These are phyloP conservation scores for Chlorella sp. DNA, from an alignment of 139 green algal genomes.

Conservation along the genomic window DNA sequence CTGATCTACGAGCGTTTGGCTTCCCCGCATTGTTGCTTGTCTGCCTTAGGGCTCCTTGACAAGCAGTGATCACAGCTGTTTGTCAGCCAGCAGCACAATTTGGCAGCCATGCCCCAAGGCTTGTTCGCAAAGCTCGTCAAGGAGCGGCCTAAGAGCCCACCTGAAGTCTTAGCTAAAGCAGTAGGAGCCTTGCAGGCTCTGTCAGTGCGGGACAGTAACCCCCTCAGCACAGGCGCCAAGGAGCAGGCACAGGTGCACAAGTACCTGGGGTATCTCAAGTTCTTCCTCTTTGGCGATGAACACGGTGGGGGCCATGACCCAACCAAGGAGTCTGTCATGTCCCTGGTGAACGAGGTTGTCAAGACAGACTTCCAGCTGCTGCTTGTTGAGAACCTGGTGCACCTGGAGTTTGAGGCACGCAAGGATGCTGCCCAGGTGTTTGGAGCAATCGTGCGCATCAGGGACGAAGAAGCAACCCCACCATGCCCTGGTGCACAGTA, in stretches of 20 bases:
- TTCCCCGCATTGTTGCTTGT: too few species aligned
- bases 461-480: slow-evolving; percentile 39
- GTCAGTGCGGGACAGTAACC: slow-evolving; percentile 4
- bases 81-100: too few species aligned
- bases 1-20: too few species aligned
- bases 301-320: slow-evolving; percentile 52
- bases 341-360: slow-evolving; percentile 44
- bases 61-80: too few species aligned
- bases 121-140: too few species aligned
- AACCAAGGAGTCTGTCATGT: slow-evolving; percentile 53
- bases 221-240: slow-evolving; percentile 12
- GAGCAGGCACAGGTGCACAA: slow-evolving; percentile 26
- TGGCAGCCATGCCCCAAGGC: too few species aligned
- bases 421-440: slow-evolving; percentile 77
- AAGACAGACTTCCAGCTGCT: slow-evolving; percentile 43
- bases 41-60: too few species aligned
- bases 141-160: not conserved
- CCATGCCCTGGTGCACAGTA: slow-evolving; percentile 59
- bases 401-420: slow-evolving; percentile 79
- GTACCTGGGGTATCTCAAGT: slow-evolving; percentile 52
- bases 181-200: slow-evolving; percentile 5
- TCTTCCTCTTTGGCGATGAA: slow-evolving; percentile 63
- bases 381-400: slow-evolving; percentile 49
- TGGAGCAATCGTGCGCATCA: slow-evolving; percentile 65
- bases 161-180: slow-evolving; percentile 7